These are phyloP conservation scores for Taphrina flavorubra DNA, from an alignment of 1,139 yeast genomes.

Conservation along the genomic window DNA sequence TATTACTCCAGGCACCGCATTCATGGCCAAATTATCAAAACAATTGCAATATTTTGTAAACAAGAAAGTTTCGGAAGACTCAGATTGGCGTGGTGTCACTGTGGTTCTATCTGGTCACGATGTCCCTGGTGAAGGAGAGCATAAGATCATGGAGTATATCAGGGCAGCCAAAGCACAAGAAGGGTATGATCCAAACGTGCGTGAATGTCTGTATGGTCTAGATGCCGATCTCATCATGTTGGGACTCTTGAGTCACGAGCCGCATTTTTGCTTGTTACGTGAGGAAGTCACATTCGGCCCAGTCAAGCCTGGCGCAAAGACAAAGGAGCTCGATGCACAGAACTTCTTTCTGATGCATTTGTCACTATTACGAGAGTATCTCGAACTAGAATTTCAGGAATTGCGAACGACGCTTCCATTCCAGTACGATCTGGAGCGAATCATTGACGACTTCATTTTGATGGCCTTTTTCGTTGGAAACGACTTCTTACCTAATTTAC, in stretches of 20 bases:
- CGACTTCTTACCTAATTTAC: conserved; percentile 97
- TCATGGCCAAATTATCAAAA: conserved; percentile 85
- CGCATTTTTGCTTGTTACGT: conserved; percentile 90
- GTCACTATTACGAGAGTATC: conserved; percentile 85
- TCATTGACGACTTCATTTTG: conserved; percentile 89
- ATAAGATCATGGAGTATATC: conserved; percentile 92
- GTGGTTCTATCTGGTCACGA: conserved; percentile 92
- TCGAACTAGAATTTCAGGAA: conserved; percentile 81
- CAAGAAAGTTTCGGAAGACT: conserved; percentile 80
- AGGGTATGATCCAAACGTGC: conserved; percentile 83
- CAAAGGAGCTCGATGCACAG: conserved; percentile 67
- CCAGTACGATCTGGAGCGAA: conserved; percentile 82
- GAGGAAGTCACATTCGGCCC: conserved; percentile 93
- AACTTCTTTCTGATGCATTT: conserved; percentile 82
- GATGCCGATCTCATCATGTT: conserved; percentile 98
- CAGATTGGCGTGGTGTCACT: conserved; percentile 86
- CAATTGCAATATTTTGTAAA: conserved; percentile 90
- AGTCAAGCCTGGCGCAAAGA: conserved; percentile 56
- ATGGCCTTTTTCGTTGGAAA: conserved; percentile 95
- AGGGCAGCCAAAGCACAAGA: conserved; percentile 85
- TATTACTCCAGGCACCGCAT: conserved; percentile 99
- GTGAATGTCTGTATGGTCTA: conserved; percentile 93
- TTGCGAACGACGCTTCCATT: conserved; percentile 65
- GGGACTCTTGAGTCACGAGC: conserved; percentile 94
- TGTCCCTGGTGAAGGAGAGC: conserved; percentile 99